Base-by-base conservation (phyloP, 2,329 filamentous ascomycete genomes). In the Arthrobotrys sphaeroides region DNA sequence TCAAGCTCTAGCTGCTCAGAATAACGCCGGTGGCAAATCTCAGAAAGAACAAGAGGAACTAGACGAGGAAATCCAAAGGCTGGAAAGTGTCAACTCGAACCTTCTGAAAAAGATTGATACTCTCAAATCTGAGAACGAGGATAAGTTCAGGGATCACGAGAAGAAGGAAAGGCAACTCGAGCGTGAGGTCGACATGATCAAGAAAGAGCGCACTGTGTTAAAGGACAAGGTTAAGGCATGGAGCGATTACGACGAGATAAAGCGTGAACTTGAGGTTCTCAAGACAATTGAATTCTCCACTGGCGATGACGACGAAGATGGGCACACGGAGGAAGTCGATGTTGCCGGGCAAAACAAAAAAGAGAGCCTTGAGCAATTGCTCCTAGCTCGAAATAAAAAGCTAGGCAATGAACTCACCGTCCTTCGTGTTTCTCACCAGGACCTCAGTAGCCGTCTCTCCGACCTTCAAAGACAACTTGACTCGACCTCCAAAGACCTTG, bases 251-350 rank as follows among this genome's bases (percentile, higher is more conserved):
- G 94, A 98, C 33, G 94, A 98, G 73, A 89, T 99, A 53, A 97
- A 95, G 83, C 92, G 96, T 78, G 96, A 99, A 83, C 86, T 99
- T 2, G 94, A 98, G 80, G 94, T 98, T 76, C 88, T 99, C 75
- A 97, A 97, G 87, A 96, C 94, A 78, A 97, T 99, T 79, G 95
- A 99, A 82, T 97, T 99, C 80, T 92, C 94, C 1, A 94, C 92
- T 0, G 94, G 92, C 5, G 91, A 94, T 77, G 93, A 96, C 74
- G 91, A 94, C 51, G 89, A 91, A 1, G 84, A 86, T 6, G 81
- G 83, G 28, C 85, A 59, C 2, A 33, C 84, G 13, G 84, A 84
- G 40, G 79, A 82, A 26, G 78, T 82, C 1, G 84, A 85, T 24
- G 80, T 77, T 12, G 16, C 36, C 9, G 65, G 55, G 24, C 65